phyloP scores from a whole-genome alignment of 2,329 filamentous ascomycete genomes.

The Sordariomycetes sp. region DNA sequence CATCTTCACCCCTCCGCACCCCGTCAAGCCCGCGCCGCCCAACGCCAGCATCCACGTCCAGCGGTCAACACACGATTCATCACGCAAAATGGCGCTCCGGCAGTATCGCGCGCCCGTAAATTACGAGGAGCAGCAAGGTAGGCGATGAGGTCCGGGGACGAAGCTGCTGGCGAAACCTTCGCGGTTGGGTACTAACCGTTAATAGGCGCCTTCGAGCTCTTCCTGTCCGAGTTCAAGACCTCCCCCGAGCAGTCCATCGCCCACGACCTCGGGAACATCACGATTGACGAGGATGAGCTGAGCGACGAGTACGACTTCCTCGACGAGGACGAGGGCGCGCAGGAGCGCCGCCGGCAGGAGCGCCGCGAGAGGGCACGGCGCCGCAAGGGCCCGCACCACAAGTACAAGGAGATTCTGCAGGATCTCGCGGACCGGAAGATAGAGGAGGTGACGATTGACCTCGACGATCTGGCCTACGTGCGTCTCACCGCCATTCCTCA shows the following conservation, averaged over 20 bases:
- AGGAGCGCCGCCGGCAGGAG: slow-evolving; percentile 33
- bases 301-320: slow-evolving; percentile 91
- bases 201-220: slow-evolving; percentile 71
- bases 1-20: background rate
- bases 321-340: slow-evolving; percentile 60
- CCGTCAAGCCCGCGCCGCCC: background rate
- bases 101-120: slow-evolving; percentile 49
- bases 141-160: background rate
- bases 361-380: slow-evolving; percentile 32
- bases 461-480: slow-evolving; percentile 75
- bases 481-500: slow-evolving; percentile 11
- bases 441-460: slow-evolving; percentile 70
- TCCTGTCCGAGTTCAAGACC: slow-evolving; percentile 79
- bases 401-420: slow-evolving; percentile 82
- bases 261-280: slow-evolving; percentile 71
- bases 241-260: slow-evolving; percentile 57
- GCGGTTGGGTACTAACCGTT: slow-evolving; percentile 13
- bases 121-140: slow-evolving; percentile 77
- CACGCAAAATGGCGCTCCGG: slow-evolving; percentile 64
- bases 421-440: slow-evolving; percentile 69
- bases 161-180: slow-evolving; percentile 1
- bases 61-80: slow-evolving; percentile 5
- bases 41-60: background rate
- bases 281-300: slow-evolving; percentile 74
- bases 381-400: slow-evolving; percentile 51